These are phyloP conservation scores for Globisporangium cederbergense DNA, from an alignment of 352 stramenopile genomes.

Conservation along the genomic window DNA sequence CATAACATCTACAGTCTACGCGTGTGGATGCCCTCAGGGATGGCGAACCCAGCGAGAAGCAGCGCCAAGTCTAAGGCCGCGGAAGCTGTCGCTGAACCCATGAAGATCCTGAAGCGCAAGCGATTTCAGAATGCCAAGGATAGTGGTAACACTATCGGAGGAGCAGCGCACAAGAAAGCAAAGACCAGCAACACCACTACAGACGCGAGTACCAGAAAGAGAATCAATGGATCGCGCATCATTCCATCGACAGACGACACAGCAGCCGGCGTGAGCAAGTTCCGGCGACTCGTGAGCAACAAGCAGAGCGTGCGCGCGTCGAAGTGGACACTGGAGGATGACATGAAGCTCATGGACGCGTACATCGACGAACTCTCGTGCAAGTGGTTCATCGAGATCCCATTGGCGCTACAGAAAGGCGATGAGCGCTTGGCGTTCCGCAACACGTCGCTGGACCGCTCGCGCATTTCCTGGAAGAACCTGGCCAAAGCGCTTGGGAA, in stretches of 20 bases:
- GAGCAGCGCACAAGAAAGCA: slow-evolving; percentile 19
- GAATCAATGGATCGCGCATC: slow-evolving; percentile 19
- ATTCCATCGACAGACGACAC: slow-evolving; percentile 28
- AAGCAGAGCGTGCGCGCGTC: slow-evolving; percentile 54
- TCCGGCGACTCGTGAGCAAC: slow-evolving; percentile 39
- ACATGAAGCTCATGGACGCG: slow-evolving; percentile 60
- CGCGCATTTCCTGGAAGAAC: slow-evolving; percentile 71
- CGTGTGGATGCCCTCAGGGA: slow-evolving; percentile 60
- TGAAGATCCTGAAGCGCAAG: slow-evolving; percentile 56
- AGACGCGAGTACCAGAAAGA: background rate
- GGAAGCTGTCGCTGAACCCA: slow-evolving; percentile 30
- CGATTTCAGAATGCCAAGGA: slow-evolving; percentile 25
- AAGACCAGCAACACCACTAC: slow-evolving; percentile 10
- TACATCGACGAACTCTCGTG: slow-evolving; percentile 74
- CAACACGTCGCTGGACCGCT: slow-evolving; percentile 44
- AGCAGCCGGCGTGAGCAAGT: slow-evolving; percentile 34
- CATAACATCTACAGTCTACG: slow-evolving; percentile 68
- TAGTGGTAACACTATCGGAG: slow-evolving; percentile 2
- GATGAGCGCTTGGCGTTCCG: slow-evolving; percentile 69
- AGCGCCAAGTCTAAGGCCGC: slow-evolving; percentile 57
- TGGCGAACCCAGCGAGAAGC: slow-evolving; percentile 33
- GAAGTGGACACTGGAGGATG: slow-evolving; percentile 63
- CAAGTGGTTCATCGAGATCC: slow-evolving; percentile 78
- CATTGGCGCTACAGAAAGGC: slow-evolving; percentile 57
- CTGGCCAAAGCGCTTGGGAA: slow-evolving; percentile 58